These are phyloP conservation scores for Trichoderma sp. DNA, from an alignment of 2,329 filamentous ascomycete species.

Conservation along the genomic window DNA sequence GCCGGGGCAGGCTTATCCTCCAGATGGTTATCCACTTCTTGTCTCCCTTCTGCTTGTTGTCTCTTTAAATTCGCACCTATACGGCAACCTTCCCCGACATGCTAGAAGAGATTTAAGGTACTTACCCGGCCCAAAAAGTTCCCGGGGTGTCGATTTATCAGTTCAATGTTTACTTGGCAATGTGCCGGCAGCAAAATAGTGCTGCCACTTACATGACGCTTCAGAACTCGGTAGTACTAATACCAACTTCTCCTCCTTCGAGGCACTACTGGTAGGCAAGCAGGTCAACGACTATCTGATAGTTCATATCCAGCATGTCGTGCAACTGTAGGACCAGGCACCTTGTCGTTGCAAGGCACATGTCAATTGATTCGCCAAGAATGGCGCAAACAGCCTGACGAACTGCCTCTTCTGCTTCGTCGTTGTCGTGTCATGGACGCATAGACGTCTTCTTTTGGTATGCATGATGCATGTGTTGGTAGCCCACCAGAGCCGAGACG, in stretches of 20 bases:
- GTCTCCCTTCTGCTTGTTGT: conserved; percentile 12
- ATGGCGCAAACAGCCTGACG: neutral
- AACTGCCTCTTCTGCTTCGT: neutral
- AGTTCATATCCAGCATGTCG: neutral
- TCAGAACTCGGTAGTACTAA: neutral
- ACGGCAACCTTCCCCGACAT: neutral
- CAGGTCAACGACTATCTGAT: neutral
- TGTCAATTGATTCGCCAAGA: neutral
- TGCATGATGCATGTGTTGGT: conserved; percentile 4
- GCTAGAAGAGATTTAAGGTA: neutral
- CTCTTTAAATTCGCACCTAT: neutral
- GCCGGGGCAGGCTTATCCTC: neutral
- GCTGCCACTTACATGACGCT: neutral
- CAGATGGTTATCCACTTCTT: neutral
- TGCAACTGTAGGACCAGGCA: neutral
- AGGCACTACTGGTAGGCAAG: neutral
- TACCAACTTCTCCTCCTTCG: neutral
- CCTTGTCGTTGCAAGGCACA: neutral
- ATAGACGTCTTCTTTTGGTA: conserved; percentile 1
- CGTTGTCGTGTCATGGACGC: neutral
- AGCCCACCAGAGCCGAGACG: conserved; percentile 3
- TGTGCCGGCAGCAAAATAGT: neutral
- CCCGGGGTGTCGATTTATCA: neutral
- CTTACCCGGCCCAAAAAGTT: neutral
- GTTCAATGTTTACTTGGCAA: neutral